Evolutionary conservation across 2,329 filamentous ascomycete species (phyloP).

Genomic region (Lecanosticta acicola): DNA sequence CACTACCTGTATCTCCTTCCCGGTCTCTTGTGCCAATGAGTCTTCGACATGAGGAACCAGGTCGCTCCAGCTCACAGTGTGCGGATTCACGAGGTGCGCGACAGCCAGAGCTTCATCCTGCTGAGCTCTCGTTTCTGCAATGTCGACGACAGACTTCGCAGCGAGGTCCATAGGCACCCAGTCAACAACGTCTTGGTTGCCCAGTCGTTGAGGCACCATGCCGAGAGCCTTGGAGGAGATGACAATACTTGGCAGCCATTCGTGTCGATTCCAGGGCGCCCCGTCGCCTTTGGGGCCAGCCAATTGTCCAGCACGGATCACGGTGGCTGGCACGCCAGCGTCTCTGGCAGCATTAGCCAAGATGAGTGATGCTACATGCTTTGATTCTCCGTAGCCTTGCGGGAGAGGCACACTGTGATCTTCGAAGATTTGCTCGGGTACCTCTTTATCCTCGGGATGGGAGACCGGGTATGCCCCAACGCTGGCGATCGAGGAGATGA

Average conservation of each 20-base stretch:
- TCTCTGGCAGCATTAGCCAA: conserved; percentile 27
- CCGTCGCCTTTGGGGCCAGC: conserved; percentile 19
- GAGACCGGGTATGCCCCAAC: conserved; percentile 27
- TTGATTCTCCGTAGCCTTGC: conserved; percentile 37
- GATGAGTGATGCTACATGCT: conserved; percentile 34
- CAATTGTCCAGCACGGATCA: conserved; percentile 27
- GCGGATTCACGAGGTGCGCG: conserved; percentile 29
- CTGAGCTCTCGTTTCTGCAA: conserved; percentile 9
- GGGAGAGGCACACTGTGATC: conserved; percentile 25
- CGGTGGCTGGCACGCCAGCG: conserved; percentile 19
- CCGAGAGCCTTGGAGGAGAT: conserved; percentile 36
- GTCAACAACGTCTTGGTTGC: conserved; percentile 34
- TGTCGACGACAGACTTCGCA: conserved; percentile 25
- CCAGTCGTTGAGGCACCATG: conserved; percentile 36
- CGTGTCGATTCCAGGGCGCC: conserved; percentile 36
- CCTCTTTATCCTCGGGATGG: conserved; percentile 12
- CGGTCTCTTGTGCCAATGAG: conserved; percentile 13
- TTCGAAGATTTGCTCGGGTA: conserved; percentile 31
- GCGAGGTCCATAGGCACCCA: conserved; percentile 44
- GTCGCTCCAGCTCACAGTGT: conserved; percentile 19
- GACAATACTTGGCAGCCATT: conserved; percentile 42
- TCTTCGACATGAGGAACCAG: conserved; percentile 21
- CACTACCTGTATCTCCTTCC: conserved; percentile 15
- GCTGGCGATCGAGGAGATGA: conserved; percentile 37
- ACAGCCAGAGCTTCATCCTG: conserved; percentile 15